Evolutionary conservation across 2,329 filamentous ascomycete genomes (phyloP), one percentile per base, ranked within the genome.

Genomic region (Cladobotryum mycophilum): DNA sequence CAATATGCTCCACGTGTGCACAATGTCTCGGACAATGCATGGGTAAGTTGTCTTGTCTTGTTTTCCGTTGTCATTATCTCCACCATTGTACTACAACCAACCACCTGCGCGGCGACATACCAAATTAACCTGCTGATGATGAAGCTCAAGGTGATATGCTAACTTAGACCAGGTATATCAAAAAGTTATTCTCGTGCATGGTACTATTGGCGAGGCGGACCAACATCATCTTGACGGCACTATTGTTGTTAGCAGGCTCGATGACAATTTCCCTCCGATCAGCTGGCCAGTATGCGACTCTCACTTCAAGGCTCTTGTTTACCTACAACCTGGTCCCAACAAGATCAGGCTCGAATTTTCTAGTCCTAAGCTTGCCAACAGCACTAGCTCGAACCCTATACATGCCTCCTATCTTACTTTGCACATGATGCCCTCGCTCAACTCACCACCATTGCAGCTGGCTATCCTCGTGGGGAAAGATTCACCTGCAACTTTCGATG

Each of bases 241-340:
- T 30, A 63, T 97, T 46, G 89, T 84, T 3, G 80, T 96, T 54
- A 85, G 79, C 61, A 87, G 93, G 61, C 80, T 90, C 58, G 88
- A 96, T 67, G 89, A 95, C 66, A 82, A 74, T 54, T 96, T 96
- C 65, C 91, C 92, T 6, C 74, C 88, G 0, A 87, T 84, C 12
- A 79, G 76, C 58, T 97, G 92, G 91, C 92, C 91, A 1, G 92
- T 96, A 11, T 85, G 78, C 64, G 85, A 89, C 56, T 95, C 88
- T 3, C 84, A 91, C 66, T 97, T 96, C 77, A 97, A 97, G 71
- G 86, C 86, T 5, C 75, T 97, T 30, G 79, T 96, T 9, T 89
- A 96, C 67, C 80, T 99, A n/a, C 82, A 87, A 56, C 91, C 93
- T 4, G 93, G 93, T 1, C 88, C 89, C 49, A 99, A 99, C 68